A percentile compares a stretch with the other conserved stretches of the same genome.
Evolutionary conservation across 2,329 filamentous ascomycete species (phyloP).

Genomic region (Zymoseptoria pseudotritici): DNA sequence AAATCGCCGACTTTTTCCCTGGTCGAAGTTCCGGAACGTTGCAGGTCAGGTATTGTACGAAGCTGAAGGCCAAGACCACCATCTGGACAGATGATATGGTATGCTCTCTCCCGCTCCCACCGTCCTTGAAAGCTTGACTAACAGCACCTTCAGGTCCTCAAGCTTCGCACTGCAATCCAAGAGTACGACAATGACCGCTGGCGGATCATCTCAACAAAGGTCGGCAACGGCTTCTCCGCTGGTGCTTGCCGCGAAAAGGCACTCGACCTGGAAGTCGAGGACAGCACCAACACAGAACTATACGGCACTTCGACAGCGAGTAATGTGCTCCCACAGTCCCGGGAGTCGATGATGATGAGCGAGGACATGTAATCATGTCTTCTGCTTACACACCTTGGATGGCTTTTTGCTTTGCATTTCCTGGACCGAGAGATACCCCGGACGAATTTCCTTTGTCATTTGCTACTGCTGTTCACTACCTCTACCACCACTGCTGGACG

Average conservation of each 20-base stretch:
- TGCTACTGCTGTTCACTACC: neutral
- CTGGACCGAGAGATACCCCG: neutral
- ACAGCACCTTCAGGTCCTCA: slow-evolving; percentile 55
- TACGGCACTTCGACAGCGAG: neutral
- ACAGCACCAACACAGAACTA: neutral
- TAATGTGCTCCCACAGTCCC: neutral
- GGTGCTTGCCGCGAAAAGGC: slow-evolving; percentile 78
- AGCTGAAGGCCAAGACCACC: slow-evolving; percentile 87
- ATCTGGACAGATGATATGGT: slow-evolving; percentile 93
- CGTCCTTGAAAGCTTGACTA: slow-evolving; percentile 9
- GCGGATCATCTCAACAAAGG: slow-evolving; percentile 84
- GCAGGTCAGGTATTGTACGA: slow-evolving; percentile 91
- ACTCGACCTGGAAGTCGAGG: slow-evolving; percentile 45
- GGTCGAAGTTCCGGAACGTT: slow-evolving; percentile 82
- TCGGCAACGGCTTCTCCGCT: slow-evolving; percentile 83
- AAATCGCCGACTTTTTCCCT: slow-evolving; percentile 94
- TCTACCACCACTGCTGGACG: neutral
- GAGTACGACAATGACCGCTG: slow-evolving; percentile 90
- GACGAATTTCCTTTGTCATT: neutral
- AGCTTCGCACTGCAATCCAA: slow-evolving; percentile 66
- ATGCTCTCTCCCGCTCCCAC: neutral
- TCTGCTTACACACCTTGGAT: neutral
- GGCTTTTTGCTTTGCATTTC: neutral
- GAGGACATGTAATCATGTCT: neutral
- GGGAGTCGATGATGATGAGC: neutral